phyloP scores from a whole-genome alignment of 2,329 filamentous ascomycete species.

The Paecilomyces dactylethromorphus region DNA sequence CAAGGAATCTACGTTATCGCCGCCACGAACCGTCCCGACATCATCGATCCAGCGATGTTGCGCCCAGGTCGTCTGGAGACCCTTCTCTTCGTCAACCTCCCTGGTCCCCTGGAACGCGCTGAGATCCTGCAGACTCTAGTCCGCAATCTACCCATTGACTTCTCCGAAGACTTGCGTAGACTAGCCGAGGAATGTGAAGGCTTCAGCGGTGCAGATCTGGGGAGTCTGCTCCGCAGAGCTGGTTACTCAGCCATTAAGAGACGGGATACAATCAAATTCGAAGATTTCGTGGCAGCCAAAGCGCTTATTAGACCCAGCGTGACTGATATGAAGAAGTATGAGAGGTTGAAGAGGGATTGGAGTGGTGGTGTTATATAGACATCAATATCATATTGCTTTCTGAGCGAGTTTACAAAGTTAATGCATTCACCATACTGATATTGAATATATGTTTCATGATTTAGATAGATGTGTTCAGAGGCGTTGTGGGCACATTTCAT shows the following conservation, averaged over 20 bases:
- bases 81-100: slow-evolving; percentile 82
- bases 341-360: slow-evolving; percentile 47
- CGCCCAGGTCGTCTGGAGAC: slow-evolving; percentile 84
- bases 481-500: too few species aligned
- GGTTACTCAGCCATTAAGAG: slow-evolving; percentile 51
- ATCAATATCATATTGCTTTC: background rate
- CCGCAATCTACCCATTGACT: slow-evolving; percentile 46
- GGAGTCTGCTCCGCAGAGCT: slow-evolving; percentile 52
- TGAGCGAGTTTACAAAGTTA: background rate
- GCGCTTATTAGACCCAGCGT: slow-evolving; percentile 43
- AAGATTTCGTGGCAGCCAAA: slow-evolving; percentile 37
- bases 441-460: too few species aligned
- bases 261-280: slow-evolving; percentile 39
- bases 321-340: slow-evolving; percentile 52
- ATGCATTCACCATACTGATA: too few species aligned
- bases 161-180: slow-evolving; percentile 49
- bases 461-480: too few species aligned
- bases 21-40: slow-evolving; percentile 90
- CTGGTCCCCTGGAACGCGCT: slow-evolving; percentile 68
- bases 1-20: slow-evolving; percentile 89
- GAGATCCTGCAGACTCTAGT: slow-evolving; percentile 71
- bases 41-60: slow-evolving; percentile 93
- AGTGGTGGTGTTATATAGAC: slow-evolving; percentile 27
- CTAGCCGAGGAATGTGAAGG: slow-evolving; percentile 69
- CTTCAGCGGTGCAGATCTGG: slow-evolving; percentile 67